Percentiles rank a stretch among this genome's conserved stretches.
These are phyloP conservation scores for Cerrena zonata DNA, from an alignment of 1,284 basidiomycete species.

Conservation along the genomic window DNA sequence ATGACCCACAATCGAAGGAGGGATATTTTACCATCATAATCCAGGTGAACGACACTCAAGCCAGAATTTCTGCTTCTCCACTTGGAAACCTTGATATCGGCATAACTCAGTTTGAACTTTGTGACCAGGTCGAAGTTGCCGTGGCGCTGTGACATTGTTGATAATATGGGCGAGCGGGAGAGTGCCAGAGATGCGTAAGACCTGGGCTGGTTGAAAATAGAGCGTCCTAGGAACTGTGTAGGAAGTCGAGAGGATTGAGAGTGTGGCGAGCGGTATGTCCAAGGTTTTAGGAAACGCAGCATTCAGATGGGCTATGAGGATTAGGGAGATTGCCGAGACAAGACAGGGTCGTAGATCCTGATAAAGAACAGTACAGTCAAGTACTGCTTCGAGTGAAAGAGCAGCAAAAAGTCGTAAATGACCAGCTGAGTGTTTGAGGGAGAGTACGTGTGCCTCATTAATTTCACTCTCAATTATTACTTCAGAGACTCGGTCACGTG, in stretches of 20 bases:
- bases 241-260: background rate
- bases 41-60: conserved; percentile 72
- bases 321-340: too few species aligned
- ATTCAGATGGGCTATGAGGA: conserved; percentile 5
- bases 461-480: too few species aligned
- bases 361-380: too few species aligned
- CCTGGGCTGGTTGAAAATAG: background rate
- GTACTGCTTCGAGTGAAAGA: too few species aligned
- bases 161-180: background rate
- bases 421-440: too few species aligned
- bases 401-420: too few species aligned
- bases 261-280: conserved; percentile 1
- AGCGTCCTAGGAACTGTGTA: background rate
- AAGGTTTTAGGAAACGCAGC: conserved; percentile 11
- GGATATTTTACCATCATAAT: conserved; percentile 65
- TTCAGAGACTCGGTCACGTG: too few species aligned
- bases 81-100: conserved; percentile 74
- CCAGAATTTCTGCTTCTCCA: conserved; percentile 80
- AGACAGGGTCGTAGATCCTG: too few species aligned
- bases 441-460: too few species aligned
- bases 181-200: background rate
- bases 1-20: background rate
- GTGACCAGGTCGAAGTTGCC: conserved; percentile 81
- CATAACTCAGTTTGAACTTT: conserved; percentile 65
- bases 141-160: conserved; percentile 21